phyloP scores from a whole-genome alignment of 768 basidiomycete genomes.

The Kwoniella shandongensis region DNA sequence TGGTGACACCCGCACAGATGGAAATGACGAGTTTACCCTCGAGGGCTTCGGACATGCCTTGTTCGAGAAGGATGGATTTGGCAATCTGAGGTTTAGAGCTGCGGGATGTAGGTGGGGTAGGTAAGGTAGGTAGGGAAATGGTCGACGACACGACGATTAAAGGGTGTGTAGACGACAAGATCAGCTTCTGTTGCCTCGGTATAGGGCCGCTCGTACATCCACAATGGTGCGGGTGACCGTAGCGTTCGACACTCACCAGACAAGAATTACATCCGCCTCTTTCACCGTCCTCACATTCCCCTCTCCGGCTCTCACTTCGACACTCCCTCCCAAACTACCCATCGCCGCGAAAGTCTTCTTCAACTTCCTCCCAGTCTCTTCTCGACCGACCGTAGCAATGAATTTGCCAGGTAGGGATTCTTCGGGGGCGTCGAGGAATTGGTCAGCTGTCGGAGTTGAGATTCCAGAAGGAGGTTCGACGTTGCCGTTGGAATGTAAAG shows the following conservation, averaged over 20 bases:
- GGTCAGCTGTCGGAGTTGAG: constrained; percentile 62
- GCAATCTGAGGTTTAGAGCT: constrained; percentile 96
- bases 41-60: constrained; percentile 78
- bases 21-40: constrained; percentile 90
- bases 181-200: neutral
- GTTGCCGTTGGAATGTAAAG: constrained; percentile 10
- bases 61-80: constrained; percentile 66
- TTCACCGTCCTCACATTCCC: constrained; percentile 69
- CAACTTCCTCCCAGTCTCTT: constrained; percentile 71
- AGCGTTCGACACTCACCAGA: constrained; percentile 87
- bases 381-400: constrained; percentile 80
- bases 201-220: neutral
- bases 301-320: constrained; percentile 66
- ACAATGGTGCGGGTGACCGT: too few relatives aligned
- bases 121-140: neutral
- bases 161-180: too few relatives aligned
- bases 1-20: constrained; percentile 94
- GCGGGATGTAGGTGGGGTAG: neutral
- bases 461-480: constrained; percentile 60
- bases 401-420: constrained; percentile 74
- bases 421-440: constrained; percentile 57
- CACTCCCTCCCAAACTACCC: constrained; percentile 63
- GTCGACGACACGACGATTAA: too few relatives aligned
- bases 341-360: constrained; percentile 63
- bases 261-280: constrained; percentile 77